Conservation (phyloP, 2,329 filamentous ascomycete genomes). For the Xylariales sp. region DNA sequence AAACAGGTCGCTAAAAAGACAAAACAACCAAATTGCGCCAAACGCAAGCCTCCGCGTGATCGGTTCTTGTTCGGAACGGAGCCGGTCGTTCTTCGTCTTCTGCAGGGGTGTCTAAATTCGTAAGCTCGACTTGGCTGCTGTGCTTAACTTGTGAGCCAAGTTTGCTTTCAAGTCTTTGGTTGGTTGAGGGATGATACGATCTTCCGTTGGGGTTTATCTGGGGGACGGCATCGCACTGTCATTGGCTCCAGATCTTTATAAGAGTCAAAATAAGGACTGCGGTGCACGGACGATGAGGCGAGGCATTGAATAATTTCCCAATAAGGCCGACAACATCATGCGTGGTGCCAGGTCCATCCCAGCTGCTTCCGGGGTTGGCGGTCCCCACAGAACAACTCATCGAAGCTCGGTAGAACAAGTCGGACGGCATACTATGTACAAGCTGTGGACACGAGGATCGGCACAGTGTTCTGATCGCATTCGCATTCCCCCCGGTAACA, state of each 20-base stretch:
- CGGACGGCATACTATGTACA: too few relatives aligned
- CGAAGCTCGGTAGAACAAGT: slow-evolving; percentile 29
- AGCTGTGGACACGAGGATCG: too few relatives aligned
- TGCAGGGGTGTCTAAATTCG: not conserved
- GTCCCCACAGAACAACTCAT: slow-evolving; percentile 37
- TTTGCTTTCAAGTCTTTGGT: not conserved
- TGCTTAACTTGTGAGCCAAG: not conserved
- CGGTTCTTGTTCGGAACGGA: not conserved
- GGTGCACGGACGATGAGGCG: slow-evolving; percentile 26
- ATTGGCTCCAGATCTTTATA: slow-evolving; percentile 24
- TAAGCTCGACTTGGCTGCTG: not conserved
- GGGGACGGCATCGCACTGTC: slow-evolving; percentile 25
- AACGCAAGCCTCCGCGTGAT: not conserved
- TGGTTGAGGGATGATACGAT: not conserved
- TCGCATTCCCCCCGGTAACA: too few relatives aligned
- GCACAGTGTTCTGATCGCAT: too few relatives aligned
- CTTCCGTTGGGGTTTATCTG: too few relatives aligned
- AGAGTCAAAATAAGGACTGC: slow-evolving; percentile 26
- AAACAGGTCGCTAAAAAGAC: slow-evolving; percentile 16
- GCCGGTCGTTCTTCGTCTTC: not conserved
- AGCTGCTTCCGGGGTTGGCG: slow-evolving; percentile 3
- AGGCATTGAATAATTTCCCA: slow-evolving; percentile 40
- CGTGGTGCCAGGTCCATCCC: slow-evolving; percentile 25
- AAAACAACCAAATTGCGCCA: not conserved
- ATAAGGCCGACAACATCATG: slow-evolving; percentile 38